Base-by-base conservation (phyloP, 306 rosid species). In the Vigna nakashimae region DNA sequence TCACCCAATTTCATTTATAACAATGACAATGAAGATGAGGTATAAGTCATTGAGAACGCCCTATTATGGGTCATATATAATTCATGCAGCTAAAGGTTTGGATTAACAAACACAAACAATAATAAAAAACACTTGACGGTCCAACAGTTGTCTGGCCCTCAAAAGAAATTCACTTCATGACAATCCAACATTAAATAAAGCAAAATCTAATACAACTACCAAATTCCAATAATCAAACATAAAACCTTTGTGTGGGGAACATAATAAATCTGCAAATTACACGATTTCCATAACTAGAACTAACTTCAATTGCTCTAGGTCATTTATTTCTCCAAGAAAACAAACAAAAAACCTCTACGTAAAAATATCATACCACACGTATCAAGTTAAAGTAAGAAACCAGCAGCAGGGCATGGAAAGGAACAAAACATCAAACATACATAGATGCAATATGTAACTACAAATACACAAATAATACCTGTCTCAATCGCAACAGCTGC, bases 401-500 rank as follows among this genome's bases (percentile, higher is more conserved):
- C 43, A 11, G 60, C 36, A 3, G 34, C 34, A 62, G 32, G 1
- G 2, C 22, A 62, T 32, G 1, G 0, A 45, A 16, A 6, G 13
- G 0, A 34, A 56, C 0, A 1, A 34, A 67, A 8, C 12, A 32
- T 26, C 49, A 20, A n/a, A 14, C 6, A 9, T 40, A 9, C 3
- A 3, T 3, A 9, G 12, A 20, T 15, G 7, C 24, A 72, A 24
- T 65, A 17, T 4, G 11, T 11, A 42, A 36, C 3, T 9, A 55
- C 6, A 55, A 1, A 4, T 18, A 32, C 42, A 9, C 22, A 48
- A 7, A 7, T 0, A 36, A 7, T 77, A 92, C 99, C 98, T 91
- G 97, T 83, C 98, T 92, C 83, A 95, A 74, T 6, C 98, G 85
- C 85, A 95, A 84, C n/a, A 95, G 92, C 87, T 92, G 97, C 82